A percentile compares a stretch with the other conserved stretches of the same genome.
These are phyloP conservation scores for Carex sylvatica DNA, from an alignment of 202 grass and related monocot species.

Conservation along the genomic window DNA sequence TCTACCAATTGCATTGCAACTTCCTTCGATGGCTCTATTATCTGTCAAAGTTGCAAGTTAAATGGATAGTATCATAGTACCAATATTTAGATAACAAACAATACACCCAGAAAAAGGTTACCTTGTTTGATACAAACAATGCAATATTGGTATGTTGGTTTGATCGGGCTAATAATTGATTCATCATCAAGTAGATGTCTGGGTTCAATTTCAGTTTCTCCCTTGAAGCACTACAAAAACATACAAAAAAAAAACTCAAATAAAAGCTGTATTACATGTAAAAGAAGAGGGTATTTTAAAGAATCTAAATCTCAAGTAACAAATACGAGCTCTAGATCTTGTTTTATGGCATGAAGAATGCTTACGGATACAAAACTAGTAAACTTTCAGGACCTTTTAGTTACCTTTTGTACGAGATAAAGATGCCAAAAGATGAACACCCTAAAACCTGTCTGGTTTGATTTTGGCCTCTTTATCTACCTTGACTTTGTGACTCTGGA, in stretches of 20 bases:
- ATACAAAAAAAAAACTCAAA: slow-evolving; percentile 8
- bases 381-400: background rate
- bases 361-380: background rate
- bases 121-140: slow-evolving; percentile 88
- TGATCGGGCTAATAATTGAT: slow-evolving; percentile 51
- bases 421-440: background rate
- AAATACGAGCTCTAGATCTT: background rate
- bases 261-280: background rate
- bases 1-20: slow-evolving; percentile 78
- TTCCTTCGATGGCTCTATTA: slow-evolving; percentile 90
- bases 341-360: background rate
- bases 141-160: slow-evolving; percentile 64
- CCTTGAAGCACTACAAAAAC: slow-evolving; percentile 61
- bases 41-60: slow-evolving; percentile 41
- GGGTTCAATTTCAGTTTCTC: slow-evolving; percentile 64
- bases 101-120: slow-evolving; percentile 24
- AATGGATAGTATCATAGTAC: background rate
- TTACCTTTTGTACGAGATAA: background rate
- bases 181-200: slow-evolving; percentile 63
- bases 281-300: background rate
- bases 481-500: too few relatives aligned
- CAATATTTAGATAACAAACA: slow-evolving; percentile 12
- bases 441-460: background rate
- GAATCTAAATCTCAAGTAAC: background rate
- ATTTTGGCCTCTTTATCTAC: background rate